phyloP scores from a whole-genome alignment of 345 rosid species.

The Linum lewisii region DNA sequence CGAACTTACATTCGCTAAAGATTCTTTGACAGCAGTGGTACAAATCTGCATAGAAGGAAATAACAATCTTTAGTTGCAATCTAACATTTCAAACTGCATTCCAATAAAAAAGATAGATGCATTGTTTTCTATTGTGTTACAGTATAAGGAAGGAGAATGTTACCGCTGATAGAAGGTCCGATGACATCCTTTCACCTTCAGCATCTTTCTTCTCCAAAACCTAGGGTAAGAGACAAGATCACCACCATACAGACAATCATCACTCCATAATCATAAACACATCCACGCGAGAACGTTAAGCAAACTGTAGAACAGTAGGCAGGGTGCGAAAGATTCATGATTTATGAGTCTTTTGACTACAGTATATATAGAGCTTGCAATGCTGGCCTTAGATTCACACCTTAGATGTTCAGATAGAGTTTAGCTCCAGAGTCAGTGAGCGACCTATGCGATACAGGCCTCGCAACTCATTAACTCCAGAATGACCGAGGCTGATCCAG shows the following conservation, averaged over 20 bases:
- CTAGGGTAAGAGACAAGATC: slow-evolving; percentile 25
- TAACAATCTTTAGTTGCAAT: background rate
- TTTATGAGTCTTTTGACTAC: background rate
- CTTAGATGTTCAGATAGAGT: background rate
- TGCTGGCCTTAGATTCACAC: background rate
- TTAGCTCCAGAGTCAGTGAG: background rate
- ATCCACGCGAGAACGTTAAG: slow-evolving; percentile 3
- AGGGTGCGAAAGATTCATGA: background rate
- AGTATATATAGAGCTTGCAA: background rate
- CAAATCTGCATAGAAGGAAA: slow-evolving; percentile 50
- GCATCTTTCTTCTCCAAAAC: slow-evolving; percentile 53
- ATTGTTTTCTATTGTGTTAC: background rate
- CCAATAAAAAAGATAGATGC: background rate
- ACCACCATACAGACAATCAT: background rate
- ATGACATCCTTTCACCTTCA: slow-evolving; percentile 32
- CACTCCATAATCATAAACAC: background rate
- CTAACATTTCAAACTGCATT: background rate
- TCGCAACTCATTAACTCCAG: background rate
- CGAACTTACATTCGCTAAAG: slow-evolving; percentile 78
- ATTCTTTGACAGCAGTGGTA: slow-evolving; percentile 72
- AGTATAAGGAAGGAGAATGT: background rate
- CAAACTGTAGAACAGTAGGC: slow-evolving; percentile 3
- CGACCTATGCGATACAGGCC: background rate
- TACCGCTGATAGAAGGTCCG: slow-evolving; percentile 68
- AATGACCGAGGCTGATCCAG: background rate